Conservation (phyloP, 2,329 filamentous ascomycete species). For the Echinosphaeria canescens region DNA sequence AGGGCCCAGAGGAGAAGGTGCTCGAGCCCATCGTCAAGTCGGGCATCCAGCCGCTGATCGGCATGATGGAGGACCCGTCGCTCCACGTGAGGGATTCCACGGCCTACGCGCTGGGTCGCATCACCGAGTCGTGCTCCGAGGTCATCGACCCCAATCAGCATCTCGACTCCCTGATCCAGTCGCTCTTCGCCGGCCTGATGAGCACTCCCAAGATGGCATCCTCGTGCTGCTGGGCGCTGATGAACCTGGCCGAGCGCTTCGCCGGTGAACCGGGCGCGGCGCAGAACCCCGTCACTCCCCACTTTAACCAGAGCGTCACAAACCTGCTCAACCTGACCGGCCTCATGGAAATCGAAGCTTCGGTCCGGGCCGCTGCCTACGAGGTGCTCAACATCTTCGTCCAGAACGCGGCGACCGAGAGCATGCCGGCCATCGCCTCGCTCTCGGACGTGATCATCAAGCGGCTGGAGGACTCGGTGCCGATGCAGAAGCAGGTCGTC, state of each 20-base stretch:
- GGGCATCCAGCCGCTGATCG: conserved; percentile 75
- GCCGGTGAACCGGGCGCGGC: conserved; percentile 61
- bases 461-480: conserved; percentile 74
- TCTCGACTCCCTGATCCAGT: conserved; percentile 65
- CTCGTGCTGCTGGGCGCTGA: conserved; percentile 96
- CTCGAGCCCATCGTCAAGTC: conserved; percentile 92
- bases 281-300: conserved; percentile 67
- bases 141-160: conserved; percentile 74
- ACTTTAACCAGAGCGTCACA: conserved; percentile 83
- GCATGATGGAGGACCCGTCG: conserved; percentile 74
- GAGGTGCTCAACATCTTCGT: conserved; percentile 94
- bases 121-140: conserved; percentile 82
- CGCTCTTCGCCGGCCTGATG: conserved; percentile 74
- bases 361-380: conserved; percentile 86
- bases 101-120: conserved; percentile 85
- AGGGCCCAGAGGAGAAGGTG: conserved; percentile 83
- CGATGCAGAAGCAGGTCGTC: conserved; percentile 80
- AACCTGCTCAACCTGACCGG: conserved; percentile 75
- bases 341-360: conserved; percentile 60
- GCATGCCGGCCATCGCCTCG: conserved; percentile 55
- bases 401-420: conserved; percentile 73
- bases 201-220: conserved; percentile 93
- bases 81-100: conserved; percentile 91
- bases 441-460: conserved; percentile 79
- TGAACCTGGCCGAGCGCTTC: conserved; percentile 95